Base-by-base conservation (phyloP, 2,329 filamentous ascomycete species). In the Pezicula carpinea region DNA sequence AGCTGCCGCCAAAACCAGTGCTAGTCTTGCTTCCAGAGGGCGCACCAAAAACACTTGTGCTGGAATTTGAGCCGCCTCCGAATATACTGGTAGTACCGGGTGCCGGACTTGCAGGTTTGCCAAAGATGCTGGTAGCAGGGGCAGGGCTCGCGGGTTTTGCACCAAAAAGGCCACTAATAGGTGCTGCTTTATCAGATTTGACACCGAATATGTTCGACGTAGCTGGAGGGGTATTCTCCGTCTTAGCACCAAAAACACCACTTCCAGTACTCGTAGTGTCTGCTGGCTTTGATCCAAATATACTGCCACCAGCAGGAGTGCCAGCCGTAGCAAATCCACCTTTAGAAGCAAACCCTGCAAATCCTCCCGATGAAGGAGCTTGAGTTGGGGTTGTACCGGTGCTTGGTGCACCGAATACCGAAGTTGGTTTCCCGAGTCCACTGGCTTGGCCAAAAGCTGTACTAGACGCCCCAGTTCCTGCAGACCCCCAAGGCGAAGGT, bases 401-500 rank as follows among this genome's bases (percentile, higher is more conserved):
- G 6, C 66, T 67, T 8, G 60, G 55, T 29, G 59, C 49, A 13
- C 58, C 63, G 40, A 65, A 68, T 3, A 64, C 66, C 5, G 68
- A 62, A 44, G 70, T 65, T 43, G 54, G 53, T 33, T 59, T 54
- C 44, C 64, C 67, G 6, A 72, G 59, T 46, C 79, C 77, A 13
- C 72, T 69, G 6, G 74, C 63, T 58, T 82, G 77, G 2, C 79
- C 79, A 62, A 83, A 83, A 2, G 74, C 66, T 15, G 61, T 57
- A 26, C 64, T 53, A 34, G 65, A 46, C 21, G 45, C 52, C 3
- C 56, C 21, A 26, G 55, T 48, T 18, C 44, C 53, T 32, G 51
- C 66, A 17, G 70, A 58, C 4, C 69, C 70, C 80, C 80, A 83
- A 10, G 76, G 77, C 5, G 80, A 82, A 2, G 68, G 55, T 51